Evolutionary conservation across 2,329 filamentous ascomycete species (phyloP), one percentile per base, ranked within the genome.

Genomic region (Xylariaceae sp.): DNA sequence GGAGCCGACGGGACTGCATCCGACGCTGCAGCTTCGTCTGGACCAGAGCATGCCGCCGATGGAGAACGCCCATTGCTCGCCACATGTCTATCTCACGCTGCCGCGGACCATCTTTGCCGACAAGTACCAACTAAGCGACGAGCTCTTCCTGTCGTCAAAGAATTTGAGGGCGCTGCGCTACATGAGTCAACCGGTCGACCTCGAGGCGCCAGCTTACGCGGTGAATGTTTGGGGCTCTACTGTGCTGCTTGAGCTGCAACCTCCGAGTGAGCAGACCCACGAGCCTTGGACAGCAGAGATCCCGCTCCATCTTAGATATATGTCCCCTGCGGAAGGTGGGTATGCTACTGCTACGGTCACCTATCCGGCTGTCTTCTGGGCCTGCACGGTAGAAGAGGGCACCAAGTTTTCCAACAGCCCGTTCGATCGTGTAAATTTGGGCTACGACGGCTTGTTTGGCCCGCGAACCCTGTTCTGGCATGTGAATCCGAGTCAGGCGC

Each of bases 311-410:
- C 69, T 94, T 3, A 82, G 90, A 19, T 96, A 95, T 55, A 68
- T 94, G 4, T 61, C 68, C 5, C 83, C 83, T 0, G 67, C 70
- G 0, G 56, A 58, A 27, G 67, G 67, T 3, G 79, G 79, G 3
- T 66, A 75, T 42, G 56, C 61, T 3, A 45, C 66, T 4, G 58
- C 79, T 1, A 62, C 76, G n/a, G 57, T 92, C 0, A 84, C 90
- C 0, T 89, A 83, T 64, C 90, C 90, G 0, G 73, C 76, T 0
- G 73, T 95, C 0, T 95, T 95, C 64, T 95, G 89, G 89, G 87
- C 88, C 1, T 96, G 90, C 52, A 68, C 73, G 6, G 74, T 80
- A 0, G 72, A 75, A 8, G 70, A 76, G 32, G 76, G 72, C 1
- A 70, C 69, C 1, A 81, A 84, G 49, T 84, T 90, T 59, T 59